These are phyloP conservation scores for Diaporthe ilicicola DNA, from an alignment of 2,329 filamentous ascomycete genomes.

Conservation along the genomic window DNA sequence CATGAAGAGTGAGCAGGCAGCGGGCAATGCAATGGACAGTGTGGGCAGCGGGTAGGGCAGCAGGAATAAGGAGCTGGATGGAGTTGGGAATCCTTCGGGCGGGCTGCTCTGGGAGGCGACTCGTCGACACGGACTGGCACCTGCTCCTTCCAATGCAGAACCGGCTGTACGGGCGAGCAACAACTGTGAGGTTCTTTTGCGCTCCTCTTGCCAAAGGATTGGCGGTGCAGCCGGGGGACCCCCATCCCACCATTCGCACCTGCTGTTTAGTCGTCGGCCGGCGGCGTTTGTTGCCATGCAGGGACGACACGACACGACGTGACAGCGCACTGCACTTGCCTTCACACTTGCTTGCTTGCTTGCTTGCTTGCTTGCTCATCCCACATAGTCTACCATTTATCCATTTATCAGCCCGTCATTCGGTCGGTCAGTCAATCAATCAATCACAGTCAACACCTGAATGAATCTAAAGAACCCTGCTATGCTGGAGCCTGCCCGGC, in stretches of 20 bases:
- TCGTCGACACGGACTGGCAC: slow-evolving; percentile 2
- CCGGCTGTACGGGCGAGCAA: background rate
- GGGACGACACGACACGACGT: too few relatives aligned
- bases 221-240: slow-evolving; percentile 13
- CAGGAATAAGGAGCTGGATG: slow-evolving; percentile 2
- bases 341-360: too few relatives aligned
- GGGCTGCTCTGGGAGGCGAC: background rate
- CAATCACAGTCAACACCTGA: background rate
- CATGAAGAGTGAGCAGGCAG: too few relatives aligned
- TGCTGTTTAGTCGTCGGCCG: background rate
- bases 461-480: background rate
- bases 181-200: background rate
- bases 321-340: too few relatives aligned
- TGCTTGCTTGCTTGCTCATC: too few relatives aligned
- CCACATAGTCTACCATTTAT: background rate
- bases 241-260: background rate
- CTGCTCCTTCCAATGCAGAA: slow-evolving; percentile 5
- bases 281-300: background rate
- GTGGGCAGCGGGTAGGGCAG: background rate
- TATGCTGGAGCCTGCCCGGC: background rate
- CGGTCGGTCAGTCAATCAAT: too few relatives aligned
- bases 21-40: background rate
- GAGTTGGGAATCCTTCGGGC: slow-evolving; percentile 11
- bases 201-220: slow-evolving; percentile 12
- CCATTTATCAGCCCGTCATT: background rate